Evolutionary conservation across 2,329 filamentous ascomycete genomes (phyloP), one percentile per base, ranked within the genome.

Genomic region (Ophiognomonia clavigignenti-juglandacearum): DNA sequence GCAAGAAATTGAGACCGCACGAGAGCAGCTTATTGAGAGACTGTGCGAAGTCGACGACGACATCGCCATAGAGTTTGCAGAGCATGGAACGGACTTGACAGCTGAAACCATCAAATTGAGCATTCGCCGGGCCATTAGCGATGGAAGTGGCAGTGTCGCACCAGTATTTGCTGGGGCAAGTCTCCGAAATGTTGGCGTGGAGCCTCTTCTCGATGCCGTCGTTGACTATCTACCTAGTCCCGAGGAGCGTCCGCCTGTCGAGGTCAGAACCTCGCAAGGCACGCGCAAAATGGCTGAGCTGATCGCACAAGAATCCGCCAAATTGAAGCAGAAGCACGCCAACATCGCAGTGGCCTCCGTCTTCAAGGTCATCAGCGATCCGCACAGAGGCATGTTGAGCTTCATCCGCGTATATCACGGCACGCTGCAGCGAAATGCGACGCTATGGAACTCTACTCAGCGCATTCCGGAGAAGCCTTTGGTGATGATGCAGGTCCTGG

Each of bases 341-440:
- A 53, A 54, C 43, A 67, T 71, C 8, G 69, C 75, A 6, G 67
- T 81, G 3, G 77, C 81, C 22, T 87, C 85, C 14, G 79, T 97
- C 1, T 98, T 97, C 77, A 98, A 98, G 66, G 93, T 97, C 6
- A 89, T 93, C 54, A 86, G 92, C 55, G 92, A 97, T 59, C 73
- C 86, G 8, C 85, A 85, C 54, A 83, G 90, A 47, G 93, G 93
- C 16, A 85, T 95, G 45, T 75, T 97, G 50, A 90, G 95, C 53
- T 97, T 95, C 60, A 85, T 97, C 9, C 83, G 93, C 34, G 88
- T 96, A 7, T 97, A 97, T 65, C 87, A 89, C 22, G 93, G 93
- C 9, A 78, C 80, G 2, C 70, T 98, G 44, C 80, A 82, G 48
- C 83, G 83, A 39, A 89, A 88, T 55, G 77, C 82, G 9, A 70